Conservation (phyloP, 768 basidiomycete species). For the Mycena metata region DNA sequence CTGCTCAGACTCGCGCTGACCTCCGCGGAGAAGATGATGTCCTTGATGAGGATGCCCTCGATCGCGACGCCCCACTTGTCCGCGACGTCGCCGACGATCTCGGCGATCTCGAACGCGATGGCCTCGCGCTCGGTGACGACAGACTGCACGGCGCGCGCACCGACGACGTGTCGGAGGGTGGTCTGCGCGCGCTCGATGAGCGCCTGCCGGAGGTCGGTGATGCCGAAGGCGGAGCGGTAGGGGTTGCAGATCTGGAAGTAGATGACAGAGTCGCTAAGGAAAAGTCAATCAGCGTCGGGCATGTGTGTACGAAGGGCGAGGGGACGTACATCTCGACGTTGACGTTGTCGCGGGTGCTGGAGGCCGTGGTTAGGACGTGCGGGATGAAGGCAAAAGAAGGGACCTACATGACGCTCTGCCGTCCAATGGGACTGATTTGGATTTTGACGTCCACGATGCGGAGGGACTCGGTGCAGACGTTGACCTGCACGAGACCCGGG, state of each 20-base stretch:
- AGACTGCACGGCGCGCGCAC: constrained; percentile 92
- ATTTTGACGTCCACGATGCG: constrained; percentile 95
- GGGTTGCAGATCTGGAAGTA: constrained; percentile 93
- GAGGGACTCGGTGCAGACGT: constrained; percentile 93
- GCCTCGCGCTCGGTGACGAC: constrained; percentile 98
- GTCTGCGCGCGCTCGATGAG: constrained; percentile 92
- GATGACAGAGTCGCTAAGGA: constrained; percentile 88
- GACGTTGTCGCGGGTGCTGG: constrained; percentile 92
- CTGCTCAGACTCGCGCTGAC: constrained; percentile 92
- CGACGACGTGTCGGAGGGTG: constrained; percentile 95
- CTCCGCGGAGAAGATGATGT: constrained; percentile 93
- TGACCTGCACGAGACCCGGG: constrained; percentile 92
- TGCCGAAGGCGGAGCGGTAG: constrained; percentile 95
- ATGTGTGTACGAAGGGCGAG: constrained; percentile 8
- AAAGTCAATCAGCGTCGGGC: constrained; percentile 16
- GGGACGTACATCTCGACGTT: constrained; percentile 90
- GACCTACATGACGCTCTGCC: constrained; percentile 84
- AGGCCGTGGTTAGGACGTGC: background rate
- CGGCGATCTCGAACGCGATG: constrained; percentile 96
- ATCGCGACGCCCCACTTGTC: constrained; percentile 98
- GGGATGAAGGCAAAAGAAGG: background rate
- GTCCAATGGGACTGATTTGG: constrained; percentile 90
- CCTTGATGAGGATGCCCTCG: constrained; percentile 96
- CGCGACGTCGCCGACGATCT: constrained; percentile 93
- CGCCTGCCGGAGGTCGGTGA: constrained; percentile 89